Evolutionary conservation across 2,329 filamentous ascomycete species (phyloP), one percentile per base, ranked within the genome.

Genomic region (Furcasterigmium sp.): DNA sequence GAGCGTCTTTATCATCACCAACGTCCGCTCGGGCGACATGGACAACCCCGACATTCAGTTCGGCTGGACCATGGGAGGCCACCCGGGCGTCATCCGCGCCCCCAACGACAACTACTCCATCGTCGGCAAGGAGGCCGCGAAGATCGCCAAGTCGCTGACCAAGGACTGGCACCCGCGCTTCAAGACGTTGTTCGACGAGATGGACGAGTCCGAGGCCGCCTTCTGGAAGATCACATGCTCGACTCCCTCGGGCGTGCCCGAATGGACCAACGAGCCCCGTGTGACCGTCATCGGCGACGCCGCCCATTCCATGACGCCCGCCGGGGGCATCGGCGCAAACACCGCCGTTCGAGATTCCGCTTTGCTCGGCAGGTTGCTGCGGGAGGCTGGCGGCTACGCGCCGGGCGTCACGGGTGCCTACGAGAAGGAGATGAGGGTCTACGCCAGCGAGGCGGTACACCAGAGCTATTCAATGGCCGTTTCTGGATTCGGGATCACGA

Each of bases 151-250:
- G 56, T 53, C 58, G 1, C 57, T 84, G 1, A 73, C 76, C 0
- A 55, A 61, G 14, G 55, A 74, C 26, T 84, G 80, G 80, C 68
- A 81, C 53, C 65, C 73, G 11, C 66, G 71, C 3, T 59, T 84
- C 37, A 72, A 66, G 54, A 69, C 77, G 2, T 58, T 84, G 0
- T 75, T 84, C 46, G 76, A 82, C 6, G 52, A 80, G 28, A 82
- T 82, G 75, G 56, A 63, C 5, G 73, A 72, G 43, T 49, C 58
- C 0, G 76, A 84, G 49, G 75, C 80, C 0, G 79, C 80, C 0
- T 84, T 84, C 50, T 83, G 78, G 77, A 84, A 82, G 52, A 82
- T 84, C 38, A 82, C 79, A 2, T 83, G 77, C 50, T 82, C 78
- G 0, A 72, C 68, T 0, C 80, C 79, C 0, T 65, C 65, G 1